Percentiles rank a stretch among this genome's conserved stretches.
Conservation (phyloP, 1,139 yeast species). For the Magnusiomyces suaveolens region DNA sequence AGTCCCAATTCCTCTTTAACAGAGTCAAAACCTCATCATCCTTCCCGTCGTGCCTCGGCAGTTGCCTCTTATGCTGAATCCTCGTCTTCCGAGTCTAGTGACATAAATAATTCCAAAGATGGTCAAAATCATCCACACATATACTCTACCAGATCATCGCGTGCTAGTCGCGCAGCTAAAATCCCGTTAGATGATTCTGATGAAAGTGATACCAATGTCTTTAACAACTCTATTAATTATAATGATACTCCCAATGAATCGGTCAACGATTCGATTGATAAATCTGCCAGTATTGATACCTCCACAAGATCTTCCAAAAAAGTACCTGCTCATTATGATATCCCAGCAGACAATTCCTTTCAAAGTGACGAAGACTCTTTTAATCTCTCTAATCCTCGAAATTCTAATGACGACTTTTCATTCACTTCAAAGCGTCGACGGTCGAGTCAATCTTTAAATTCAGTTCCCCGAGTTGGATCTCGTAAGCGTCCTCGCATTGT, state of each 20-base stretch:
- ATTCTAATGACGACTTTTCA: neutral
- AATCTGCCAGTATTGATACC: neutral
- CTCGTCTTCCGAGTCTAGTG: neutral
- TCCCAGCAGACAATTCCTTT: conserved; percentile 14
- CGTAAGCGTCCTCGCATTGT: neutral
- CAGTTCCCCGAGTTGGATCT: neutral
- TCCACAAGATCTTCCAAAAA: neutral
- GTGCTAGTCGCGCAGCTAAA: neutral
- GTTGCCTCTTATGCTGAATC: neutral
- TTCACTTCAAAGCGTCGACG: neutral
- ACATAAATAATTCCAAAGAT: neutral
- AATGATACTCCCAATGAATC: conserved; percentile 20
- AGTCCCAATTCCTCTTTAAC: neutral
- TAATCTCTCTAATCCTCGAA: neutral
- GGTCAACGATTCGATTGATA: conserved; percentile 12
- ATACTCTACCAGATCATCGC: neutral
- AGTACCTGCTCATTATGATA: conserved; percentile 11
- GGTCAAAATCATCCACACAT: neutral
- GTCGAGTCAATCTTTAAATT: neutral
- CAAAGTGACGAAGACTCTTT: conserved; percentile 14
- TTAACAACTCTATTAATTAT: conserved; percentile 23
- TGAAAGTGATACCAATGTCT: neutral
- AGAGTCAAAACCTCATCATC: neutral
- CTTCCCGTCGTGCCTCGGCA: neutral
- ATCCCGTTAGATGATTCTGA: neutral